phyloP scores from a whole-genome alignment of 2,329 filamentous ascomycete genomes.

The Ophiostoma pallidulum region DNA sequence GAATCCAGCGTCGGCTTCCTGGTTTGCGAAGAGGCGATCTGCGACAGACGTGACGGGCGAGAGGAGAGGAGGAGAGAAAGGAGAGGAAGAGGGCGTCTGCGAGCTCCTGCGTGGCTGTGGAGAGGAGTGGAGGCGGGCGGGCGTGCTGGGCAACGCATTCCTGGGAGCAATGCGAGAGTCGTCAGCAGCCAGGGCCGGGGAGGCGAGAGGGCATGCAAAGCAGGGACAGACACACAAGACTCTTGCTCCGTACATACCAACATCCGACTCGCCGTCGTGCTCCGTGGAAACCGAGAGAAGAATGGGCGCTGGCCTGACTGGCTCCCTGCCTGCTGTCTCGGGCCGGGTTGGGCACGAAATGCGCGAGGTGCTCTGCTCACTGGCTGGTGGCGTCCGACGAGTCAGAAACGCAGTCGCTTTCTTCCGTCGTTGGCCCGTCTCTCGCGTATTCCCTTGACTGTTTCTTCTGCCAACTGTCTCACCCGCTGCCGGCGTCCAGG shows the following conservation, averaged over 20 bases:
- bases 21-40: too few relatives aligned
- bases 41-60: too few relatives aligned
- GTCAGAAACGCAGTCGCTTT: background rate
- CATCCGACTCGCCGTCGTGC: too few relatives aligned
- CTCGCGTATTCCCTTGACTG: background rate
- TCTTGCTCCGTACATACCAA: too few relatives aligned
- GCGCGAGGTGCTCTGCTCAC: too few relatives aligned
- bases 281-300: too few relatives aligned
- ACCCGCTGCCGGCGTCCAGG: background rate
- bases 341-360: background rate
- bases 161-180: background rate
- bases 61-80: too few relatives aligned
- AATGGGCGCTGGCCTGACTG: too few relatives aligned
- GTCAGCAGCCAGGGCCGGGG: background rate
- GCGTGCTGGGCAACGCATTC: conserved; percentile 6
- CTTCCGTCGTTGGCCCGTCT: background rate
- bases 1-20: too few relatives aligned
- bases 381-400: conserved; percentile 1
- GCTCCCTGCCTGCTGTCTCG: background rate
- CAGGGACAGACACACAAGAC: too few relatives aligned
- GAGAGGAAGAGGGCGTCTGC: background rate
- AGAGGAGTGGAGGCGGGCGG: background rate
- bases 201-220: too few relatives aligned
- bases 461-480: conserved; percentile 7
- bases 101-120: background rate